phyloP scores from a whole-genome alignment of 176 grass and related monocot genomes.

The Paspalum notatum region DNA sequence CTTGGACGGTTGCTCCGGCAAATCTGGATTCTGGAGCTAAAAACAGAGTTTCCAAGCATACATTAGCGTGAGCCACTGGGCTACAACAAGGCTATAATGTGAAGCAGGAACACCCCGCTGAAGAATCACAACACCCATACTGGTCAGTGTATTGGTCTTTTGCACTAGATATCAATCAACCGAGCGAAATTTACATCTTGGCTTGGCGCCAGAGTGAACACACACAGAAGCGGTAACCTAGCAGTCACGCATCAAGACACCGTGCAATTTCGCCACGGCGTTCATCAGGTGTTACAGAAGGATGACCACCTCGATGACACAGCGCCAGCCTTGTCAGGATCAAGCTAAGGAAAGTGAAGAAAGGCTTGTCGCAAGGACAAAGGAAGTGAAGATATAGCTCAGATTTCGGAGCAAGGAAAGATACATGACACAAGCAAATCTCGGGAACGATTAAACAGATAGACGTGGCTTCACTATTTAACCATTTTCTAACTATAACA shows the following conservation, averaged over 20 bases:
- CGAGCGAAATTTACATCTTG: slow-evolving; percentile 50
- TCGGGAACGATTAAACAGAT: background rate
- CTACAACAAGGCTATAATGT: slow-evolving; percentile 19
- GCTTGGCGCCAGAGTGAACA: slow-evolving; percentile 30
- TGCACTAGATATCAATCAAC: slow-evolving; percentile 41
- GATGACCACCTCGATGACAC: slow-evolving; percentile 52
- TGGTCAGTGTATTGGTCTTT: slow-evolving; percentile 29
- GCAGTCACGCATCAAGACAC: slow-evolving; percentile 16
- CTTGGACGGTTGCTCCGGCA: slow-evolving; percentile 21
- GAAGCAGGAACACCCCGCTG: slow-evolving; percentile 19
- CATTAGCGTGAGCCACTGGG: slow-evolving; percentile 28
- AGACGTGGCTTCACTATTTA: background rate
- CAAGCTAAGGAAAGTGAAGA: slow-evolving; percentile 28
- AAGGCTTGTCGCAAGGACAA: background rate
- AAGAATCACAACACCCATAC: slow-evolving; percentile 23
- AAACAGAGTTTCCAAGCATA: slow-evolving; percentile 27
- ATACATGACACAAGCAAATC: background rate
- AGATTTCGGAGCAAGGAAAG: background rate
- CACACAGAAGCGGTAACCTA: slow-evolving; percentile 16
- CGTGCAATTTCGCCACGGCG: background rate
- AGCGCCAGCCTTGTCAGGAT: slow-evolving; percentile 39
- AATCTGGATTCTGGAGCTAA: slow-evolving; percentile 31
- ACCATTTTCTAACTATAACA: background rate
- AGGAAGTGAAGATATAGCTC: too few species aligned
- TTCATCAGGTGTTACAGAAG: slow-evolving; percentile 73